Evolutionary conservation across 73 alveolate genomes (phyloP), one percentile per base, ranked within the genome.

Genomic region (Blepharisma japonicum): DNA sequence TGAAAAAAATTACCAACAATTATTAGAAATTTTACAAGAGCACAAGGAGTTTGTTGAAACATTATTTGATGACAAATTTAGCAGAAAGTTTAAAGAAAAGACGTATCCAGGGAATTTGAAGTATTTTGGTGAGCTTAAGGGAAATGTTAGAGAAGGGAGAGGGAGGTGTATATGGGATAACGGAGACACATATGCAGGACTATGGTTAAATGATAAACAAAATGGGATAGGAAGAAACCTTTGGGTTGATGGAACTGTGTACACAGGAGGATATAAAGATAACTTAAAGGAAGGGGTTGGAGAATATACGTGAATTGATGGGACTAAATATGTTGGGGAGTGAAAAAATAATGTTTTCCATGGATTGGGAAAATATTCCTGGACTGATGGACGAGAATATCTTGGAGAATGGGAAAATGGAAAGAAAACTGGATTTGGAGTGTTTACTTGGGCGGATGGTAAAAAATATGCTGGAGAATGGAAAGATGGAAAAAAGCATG

Each of bases 171-270:
- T 45, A 18, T 88, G 84, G 86, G 53, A 68, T 21, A 86, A 88
- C 55, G 94, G 94, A 50, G 88, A 87, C 53, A 56, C 51, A 55
- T 88, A 45, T 84, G 84, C 55, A 77, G 88, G 85, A 55, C 45
- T 83, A 55, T 94, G 98, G 97, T 45, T 77, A 5, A 85, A 92
- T 72, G 98, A 94, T 83, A 55, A 76, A 8, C 87, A 90, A 78
- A 92, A 92, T 79, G 91, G 93, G 9, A 66, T 68, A 77, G 98
- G 98, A 9, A 68, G 42, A 25, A 98, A 94, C 68, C 70, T 42
- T 7, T 94, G 98, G 83, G 71, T 56, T 6, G 89, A 82, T 79
- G 89, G 89, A 7, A 23, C 83, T 6, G 54, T 32, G 21, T 82
- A 68, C 54, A 70, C 50, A 48, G 89, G 89, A 32, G 21, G 55